Evolutionary conservation across 2,329 filamentous ascomycete species (phyloP).

Genomic region (Neoarthrinium moseri): DNA sequence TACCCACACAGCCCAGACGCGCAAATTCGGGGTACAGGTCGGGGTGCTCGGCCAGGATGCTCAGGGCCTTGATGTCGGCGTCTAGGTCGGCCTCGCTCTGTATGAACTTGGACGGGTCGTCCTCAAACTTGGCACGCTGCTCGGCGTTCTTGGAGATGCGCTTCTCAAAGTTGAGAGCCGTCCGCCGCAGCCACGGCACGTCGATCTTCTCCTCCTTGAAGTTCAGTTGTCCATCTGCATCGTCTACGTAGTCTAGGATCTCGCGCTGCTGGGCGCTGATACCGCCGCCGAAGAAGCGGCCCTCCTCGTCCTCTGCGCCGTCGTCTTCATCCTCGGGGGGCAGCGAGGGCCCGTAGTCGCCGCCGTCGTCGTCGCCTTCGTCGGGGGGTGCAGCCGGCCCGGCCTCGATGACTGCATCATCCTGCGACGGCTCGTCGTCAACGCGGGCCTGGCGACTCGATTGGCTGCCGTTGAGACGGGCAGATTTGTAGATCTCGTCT

Average conservation of each 20-base stretch:
- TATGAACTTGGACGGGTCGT: conserved; percentile 29
- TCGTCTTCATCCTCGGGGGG: conserved; percentile 51
- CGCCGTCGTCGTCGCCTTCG: conserved; percentile 42
- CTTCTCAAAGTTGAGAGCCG: conserved; percentile 82
- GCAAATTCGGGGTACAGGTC: conserved; percentile 43
- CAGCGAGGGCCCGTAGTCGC: conserved; percentile 43
- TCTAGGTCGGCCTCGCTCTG: conserved; percentile 77
- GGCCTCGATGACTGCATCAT: conserved; percentile 42
- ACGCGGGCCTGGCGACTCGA: conserved; percentile 45
- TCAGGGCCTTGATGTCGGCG: conserved; percentile 80
- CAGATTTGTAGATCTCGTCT: conserved; percentile 66
- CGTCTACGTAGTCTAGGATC: conserved; percentile 84
- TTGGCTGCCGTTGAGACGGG: conserved; percentile 48
- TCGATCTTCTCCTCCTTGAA: conserved; percentile 71
- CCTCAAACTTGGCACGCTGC: conserved; percentile 60
- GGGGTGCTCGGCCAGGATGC: conserved; percentile 82
- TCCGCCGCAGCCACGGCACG: conserved; percentile 75
- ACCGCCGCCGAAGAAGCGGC: conserved; percentile 92
- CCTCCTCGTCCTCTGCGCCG: conserved; percentile 75
- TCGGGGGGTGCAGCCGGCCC: conserved; percentile 51
- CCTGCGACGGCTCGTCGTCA: conserved; percentile 37
- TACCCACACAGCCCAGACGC: conserved; percentile 35
- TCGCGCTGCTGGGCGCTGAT: conserved; percentile 78
- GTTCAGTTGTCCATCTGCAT: conserved; percentile 32
- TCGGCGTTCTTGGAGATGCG: conserved; percentile 90